Conservation (phyloP, 2,329 filamentous ascomycete genomes). For the Colletotrichum sansevieriae region DNA sequence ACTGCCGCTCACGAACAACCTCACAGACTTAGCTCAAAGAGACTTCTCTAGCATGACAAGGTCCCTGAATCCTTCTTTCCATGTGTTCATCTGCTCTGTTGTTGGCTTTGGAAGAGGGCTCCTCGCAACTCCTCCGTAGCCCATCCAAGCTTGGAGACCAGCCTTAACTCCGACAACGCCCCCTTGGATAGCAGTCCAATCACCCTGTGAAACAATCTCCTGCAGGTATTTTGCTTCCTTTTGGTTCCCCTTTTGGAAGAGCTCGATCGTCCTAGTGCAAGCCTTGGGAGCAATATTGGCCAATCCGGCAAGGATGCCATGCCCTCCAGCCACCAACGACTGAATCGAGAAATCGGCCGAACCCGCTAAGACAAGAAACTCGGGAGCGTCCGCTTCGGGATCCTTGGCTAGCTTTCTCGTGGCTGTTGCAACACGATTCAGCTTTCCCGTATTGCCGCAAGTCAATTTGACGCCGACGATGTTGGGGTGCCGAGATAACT, state of each 20-base stretch:
- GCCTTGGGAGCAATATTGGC: slow-evolving; percentile 79
- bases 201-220: slow-evolving; percentile 74
- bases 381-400: slow-evolving; percentile 51
- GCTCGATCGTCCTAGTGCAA: slow-evolving; percentile 71
- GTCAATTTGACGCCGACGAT: slow-evolving; percentile 79
- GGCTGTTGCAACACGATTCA: slow-evolving; percentile 72
- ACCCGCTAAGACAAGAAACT: slow-evolving; percentile 79
- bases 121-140: slow-evolving; percentile 70
- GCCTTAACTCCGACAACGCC: slow-evolving; percentile 81
- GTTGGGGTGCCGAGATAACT: slow-evolving; percentile 71
- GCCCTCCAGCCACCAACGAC: slow-evolving; percentile 75
- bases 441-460: slow-evolving; percentile 78
- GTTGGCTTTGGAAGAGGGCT: slow-evolving; percentile 66
- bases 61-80: slow-evolving; percentile 69
- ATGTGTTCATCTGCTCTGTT: slow-evolving; percentile 60
- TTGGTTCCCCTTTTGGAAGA: slow-evolving; percentile 69
- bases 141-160: slow-evolving; percentile 73
- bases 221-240: slow-evolving; percentile 65
- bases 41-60: slow-evolving; percentile 65
- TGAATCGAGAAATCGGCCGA: slow-evolving; percentile 81
- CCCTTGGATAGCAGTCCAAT: slow-evolving; percentile 80
- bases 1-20: background rate
- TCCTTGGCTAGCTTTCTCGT: slow-evolving; percentile 59
- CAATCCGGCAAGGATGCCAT: slow-evolving; percentile 79
- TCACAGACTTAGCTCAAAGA: slow-evolving; percentile 48